phyloP scores from a whole-genome alignment of 768 basidiomycete genomes.

The Crassisporium funariophilum region DNA sequence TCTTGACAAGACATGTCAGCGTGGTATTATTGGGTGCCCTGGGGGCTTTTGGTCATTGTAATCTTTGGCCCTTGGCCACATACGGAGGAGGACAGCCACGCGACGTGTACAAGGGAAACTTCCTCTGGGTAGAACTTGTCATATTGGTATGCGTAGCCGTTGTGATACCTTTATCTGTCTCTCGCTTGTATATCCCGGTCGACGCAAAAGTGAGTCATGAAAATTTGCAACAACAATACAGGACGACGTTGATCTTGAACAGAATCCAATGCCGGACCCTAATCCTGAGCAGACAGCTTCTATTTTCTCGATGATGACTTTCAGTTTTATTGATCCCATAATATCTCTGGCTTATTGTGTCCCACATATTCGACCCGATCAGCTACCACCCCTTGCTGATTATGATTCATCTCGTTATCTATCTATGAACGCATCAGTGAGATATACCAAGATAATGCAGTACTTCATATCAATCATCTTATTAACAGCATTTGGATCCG shows the following conservation, averaged over 20 bases:
- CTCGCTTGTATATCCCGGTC: constrained; percentile 52
- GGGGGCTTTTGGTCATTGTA: constrained; percentile 53
- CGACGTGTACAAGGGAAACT: constrained; percentile 44
- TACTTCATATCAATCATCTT: not conserved
- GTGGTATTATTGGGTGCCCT: constrained; percentile 30
- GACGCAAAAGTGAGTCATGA: constrained; percentile 41
- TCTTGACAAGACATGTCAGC: constrained; percentile 25
- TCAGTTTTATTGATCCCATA: constrained; percentile 54
- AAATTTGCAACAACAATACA: not conserved
- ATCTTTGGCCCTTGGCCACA: constrained; percentile 57
- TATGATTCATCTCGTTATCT: constrained; percentile 41
- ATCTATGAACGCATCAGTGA: constrained; percentile 14
- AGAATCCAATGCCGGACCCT: constrained; percentile 33
- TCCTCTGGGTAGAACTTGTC: constrained; percentile 52
- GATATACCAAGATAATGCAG: constrained; percentile 27
- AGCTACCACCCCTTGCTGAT: constrained; percentile 64
- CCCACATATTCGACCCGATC: constrained; percentile 46
- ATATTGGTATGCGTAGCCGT: constrained; percentile 44
- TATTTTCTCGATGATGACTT: constrained; percentile 43
- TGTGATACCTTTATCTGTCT: constrained; percentile 51
- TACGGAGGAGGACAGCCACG: constrained; percentile 38
- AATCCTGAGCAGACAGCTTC: constrained; percentile 55
- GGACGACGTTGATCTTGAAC: not conserved
- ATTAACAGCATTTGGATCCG: constrained; percentile 35
- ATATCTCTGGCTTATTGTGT: constrained; percentile 44